These are phyloP conservation scores for Cryoendolithus antarcticus DNA, from an alignment of 2,329 filamentous ascomycete species.

Conservation along the genomic window DNA sequence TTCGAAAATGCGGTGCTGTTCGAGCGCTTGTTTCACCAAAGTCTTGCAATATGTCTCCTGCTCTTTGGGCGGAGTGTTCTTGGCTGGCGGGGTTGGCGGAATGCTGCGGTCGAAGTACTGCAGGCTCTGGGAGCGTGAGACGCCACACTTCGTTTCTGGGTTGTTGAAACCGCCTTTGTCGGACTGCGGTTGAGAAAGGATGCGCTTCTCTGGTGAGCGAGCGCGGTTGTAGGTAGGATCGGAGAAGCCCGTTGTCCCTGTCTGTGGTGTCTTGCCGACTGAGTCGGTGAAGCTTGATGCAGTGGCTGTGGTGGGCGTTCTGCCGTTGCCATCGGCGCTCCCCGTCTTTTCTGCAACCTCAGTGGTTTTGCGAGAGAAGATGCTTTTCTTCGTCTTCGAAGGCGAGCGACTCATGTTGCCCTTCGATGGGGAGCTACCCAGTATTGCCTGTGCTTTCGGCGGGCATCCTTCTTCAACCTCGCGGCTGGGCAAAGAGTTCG, in stretches of 20 bases:
- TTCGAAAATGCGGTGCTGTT: not conserved
- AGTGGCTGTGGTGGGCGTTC: not conserved
- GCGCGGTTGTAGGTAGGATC: constrained; percentile 9
- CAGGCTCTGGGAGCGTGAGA: constrained; percentile 16
- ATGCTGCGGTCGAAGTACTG: constrained; percentile 16
- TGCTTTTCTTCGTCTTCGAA: constrained; percentile 16
- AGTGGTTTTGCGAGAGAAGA: constrained; percentile 9
- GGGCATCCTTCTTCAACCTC: constrained; percentile 4
- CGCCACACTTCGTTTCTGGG: constrained; percentile 3
- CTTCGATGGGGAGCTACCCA: constrained; percentile 20
- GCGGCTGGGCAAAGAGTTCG: not conserved
- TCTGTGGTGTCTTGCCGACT: constrained; percentile 7
- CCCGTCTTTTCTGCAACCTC: constrained; percentile 1
- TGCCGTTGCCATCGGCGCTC: not conserved
- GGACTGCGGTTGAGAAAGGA: constrained; percentile 7
- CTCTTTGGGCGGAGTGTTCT: constrained; percentile 30
- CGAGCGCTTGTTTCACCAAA: not conserved
- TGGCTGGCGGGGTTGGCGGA: constrained; percentile 31
- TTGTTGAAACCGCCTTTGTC: constrained; percentile 5
- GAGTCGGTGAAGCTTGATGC: not conserved
- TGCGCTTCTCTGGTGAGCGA: constrained; percentile 6
- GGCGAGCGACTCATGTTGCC: constrained; percentile 12
- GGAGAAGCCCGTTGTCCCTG: constrained; percentile 6
- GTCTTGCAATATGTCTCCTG: constrained; percentile 2
- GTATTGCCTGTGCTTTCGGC: constrained; percentile 25